A percentile compares a stretch with the other conserved stretches of the same genome.
Evolutionary conservation across 306 rosid genomes (phyloP).

Genomic region (Rosa chinensis): DNA sequence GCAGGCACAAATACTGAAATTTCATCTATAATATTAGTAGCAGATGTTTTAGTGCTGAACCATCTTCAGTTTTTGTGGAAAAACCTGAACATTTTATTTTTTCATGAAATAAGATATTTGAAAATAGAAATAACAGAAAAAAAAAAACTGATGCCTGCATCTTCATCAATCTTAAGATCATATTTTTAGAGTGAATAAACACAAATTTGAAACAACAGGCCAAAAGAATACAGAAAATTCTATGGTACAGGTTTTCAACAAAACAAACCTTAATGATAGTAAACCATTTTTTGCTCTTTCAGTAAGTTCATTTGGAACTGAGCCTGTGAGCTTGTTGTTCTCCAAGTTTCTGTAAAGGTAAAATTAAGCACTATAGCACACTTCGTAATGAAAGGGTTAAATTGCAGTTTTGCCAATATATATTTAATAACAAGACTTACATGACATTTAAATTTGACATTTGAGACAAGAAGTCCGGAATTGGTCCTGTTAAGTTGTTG

Average conservation of each 20-base stretch:
- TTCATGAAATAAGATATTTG: neutral
- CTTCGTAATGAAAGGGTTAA: neutral
- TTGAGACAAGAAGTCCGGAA: constrained; percentile 29
- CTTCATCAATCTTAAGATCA: neutral
- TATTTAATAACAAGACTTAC: too few species aligned
- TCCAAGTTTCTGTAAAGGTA: constrained; percentile 33
- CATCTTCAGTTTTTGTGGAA: neutral
- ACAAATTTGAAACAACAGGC: too few species aligned
- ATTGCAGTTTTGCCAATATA: too few species aligned
- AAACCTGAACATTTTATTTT: neutral
- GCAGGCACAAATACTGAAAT: neutral
- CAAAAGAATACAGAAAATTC: neutral
- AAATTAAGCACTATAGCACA: too few species aligned
- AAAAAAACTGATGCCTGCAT: neutral
- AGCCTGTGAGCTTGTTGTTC: constrained; percentile 43
- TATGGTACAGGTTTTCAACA: neutral
- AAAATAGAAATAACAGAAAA: neutral
- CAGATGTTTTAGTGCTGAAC: neutral
- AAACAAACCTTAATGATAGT: constrained; percentile 39
- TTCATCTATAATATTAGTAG: neutral
- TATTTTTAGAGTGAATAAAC: neutral
- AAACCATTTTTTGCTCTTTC: constrained; percentile 36
- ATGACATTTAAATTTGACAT: constrained; percentile 14
- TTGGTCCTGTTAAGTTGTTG: constrained; percentile 25
- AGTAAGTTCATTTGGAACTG: constrained; percentile 33